Evolutionary conservation across 1,139 yeast species (phyloP).

Genomic region (Suhomyces bokatorum): DNA sequence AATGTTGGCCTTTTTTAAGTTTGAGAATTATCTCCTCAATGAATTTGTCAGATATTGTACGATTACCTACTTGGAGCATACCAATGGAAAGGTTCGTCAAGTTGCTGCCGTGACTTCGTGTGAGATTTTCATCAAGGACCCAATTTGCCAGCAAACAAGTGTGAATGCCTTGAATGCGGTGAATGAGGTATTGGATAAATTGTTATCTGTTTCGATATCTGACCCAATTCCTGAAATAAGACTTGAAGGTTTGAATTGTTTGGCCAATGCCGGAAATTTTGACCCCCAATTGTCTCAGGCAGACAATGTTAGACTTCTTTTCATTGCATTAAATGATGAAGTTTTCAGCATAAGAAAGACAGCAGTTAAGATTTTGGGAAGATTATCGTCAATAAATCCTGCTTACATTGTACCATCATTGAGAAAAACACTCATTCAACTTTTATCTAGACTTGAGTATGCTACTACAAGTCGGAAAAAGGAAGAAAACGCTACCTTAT

Average conservation of each 20-base stretch:
- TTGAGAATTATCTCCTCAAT: slow-evolving; percentile 72
- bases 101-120: slow-evolving; percentile 86
- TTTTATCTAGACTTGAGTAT: slow-evolving; percentile 80
- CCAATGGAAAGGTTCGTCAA: slow-evolving; percentile 74
- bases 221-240: slow-evolving; percentile 87
- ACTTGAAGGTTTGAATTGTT: slow-evolving; percentile 69
- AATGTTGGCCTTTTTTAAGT: slow-evolving; percentile 74
- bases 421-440: slow-evolving; percentile 80
- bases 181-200: slow-evolving; percentile 77
- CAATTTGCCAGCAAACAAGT: slow-evolving; percentile 83
- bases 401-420: slow-evolving; percentile 94
- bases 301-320: slow-evolving; percentile 78
- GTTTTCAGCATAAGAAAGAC: slow-evolving; percentile 77
- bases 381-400: slow-evolving; percentile 84
- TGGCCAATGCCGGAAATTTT: slow-evolving; percentile 63
- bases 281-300: slow-evolving; percentile 95
- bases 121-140: slow-evolving; percentile 73
- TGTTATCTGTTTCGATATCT: slow-evolving; percentile 83
- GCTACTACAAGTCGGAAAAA: slow-evolving; percentile 74
- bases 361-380: slow-evolving; percentile 79
- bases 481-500: slow-evolving; percentile 81
- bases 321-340: slow-evolving; percentile 92
- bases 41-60: slow-evolving; percentile 88
- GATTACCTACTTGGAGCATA: slow-evolving; percentile 77
- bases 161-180: slow-evolving; percentile 83